Evolutionary conservation across 2,329 filamentous ascomycete species (phyloP).

Genomic region (Colletotrichum filicis): DNA sequence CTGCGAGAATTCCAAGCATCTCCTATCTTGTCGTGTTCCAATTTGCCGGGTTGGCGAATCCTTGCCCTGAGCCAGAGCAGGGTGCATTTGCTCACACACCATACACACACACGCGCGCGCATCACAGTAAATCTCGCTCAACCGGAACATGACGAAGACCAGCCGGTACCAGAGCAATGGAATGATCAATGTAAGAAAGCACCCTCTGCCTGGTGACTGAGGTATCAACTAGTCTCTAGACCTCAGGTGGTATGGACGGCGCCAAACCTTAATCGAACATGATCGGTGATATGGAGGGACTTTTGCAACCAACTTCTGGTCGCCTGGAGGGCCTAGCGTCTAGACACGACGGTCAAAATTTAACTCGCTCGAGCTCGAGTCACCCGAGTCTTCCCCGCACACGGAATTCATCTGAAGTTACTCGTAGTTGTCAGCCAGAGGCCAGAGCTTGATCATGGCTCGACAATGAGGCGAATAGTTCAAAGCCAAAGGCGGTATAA

Average conservation of each 20-base stretch:
- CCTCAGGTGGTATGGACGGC: conserved; percentile 22
- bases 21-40: conserved; percentile 17
- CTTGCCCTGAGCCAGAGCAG: neutral
- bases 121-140: neutral
- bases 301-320: conserved; percentile 16
- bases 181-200: neutral
- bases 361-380: neutral
- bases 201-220: neutral
- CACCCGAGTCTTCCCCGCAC: neutral
- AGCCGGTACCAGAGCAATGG: conserved; percentile 15
- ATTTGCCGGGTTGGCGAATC: neutral
- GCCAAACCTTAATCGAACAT: conserved; percentile 35
- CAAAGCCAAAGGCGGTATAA: neutral
- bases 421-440: neutral
- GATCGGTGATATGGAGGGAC: conserved; percentile 5
- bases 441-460: neutral
- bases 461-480: neutral
- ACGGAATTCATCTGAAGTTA: neutral
- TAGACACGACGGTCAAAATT: conserved; percentile 1
- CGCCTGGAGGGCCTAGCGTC: neutral
- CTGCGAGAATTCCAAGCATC: neutral
- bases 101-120: neutral
- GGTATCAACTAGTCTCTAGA: conserved; percentile 2
- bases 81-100: neutral
- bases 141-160: neutral